A percentile compares a stretch with the other conserved stretches of the same genome.
phyloP scores from a whole-genome alignment of 441 rosid species.

The Populus hybrid region DNA sequence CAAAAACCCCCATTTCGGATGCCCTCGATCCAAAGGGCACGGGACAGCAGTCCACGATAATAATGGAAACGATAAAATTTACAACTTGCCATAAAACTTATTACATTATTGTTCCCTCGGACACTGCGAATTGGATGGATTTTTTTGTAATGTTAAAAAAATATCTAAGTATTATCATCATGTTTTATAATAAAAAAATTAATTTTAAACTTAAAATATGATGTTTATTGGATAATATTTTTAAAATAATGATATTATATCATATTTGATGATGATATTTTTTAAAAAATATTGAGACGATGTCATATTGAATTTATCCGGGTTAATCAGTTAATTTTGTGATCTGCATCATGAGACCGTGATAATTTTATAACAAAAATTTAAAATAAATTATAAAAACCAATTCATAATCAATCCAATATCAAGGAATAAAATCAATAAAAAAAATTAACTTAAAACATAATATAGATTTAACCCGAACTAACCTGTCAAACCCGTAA shows the following conservation, averaged over 20 bases:
- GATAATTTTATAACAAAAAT: too few species aligned
- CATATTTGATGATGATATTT: too few species aligned
- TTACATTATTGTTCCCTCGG: not conserved
- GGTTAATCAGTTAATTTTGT: accelerated
- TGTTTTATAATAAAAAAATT: accelerated
- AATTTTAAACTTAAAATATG: too few species aligned
- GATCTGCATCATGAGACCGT: accelerated
- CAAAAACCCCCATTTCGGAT: not conserved
- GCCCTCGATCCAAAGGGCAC: not conserved
- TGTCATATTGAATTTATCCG: accelerated
- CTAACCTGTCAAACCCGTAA: accelerated
- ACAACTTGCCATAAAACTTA: not conserved
- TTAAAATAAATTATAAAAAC: too few species aligned
- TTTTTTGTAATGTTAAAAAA: not conserved
- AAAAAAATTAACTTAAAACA: too few species aligned
- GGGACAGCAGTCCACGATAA: not conserved
- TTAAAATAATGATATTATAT: too few species aligned
- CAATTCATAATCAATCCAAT: too few species aligned
- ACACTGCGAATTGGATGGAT: not conserved
- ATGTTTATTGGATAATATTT: too few species aligned
- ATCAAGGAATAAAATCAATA: too few species aligned
- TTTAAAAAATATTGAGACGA: too few species aligned
- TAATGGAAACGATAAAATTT: too few species aligned
- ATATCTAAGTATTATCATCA: too few species aligned
- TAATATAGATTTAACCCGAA: accelerated